Evolutionary conservation across 2,329 filamentous ascomycete species (phyloP), one percentile per base, ranked within the genome.

Genomic region (Diaporthe batatas): DNA sequence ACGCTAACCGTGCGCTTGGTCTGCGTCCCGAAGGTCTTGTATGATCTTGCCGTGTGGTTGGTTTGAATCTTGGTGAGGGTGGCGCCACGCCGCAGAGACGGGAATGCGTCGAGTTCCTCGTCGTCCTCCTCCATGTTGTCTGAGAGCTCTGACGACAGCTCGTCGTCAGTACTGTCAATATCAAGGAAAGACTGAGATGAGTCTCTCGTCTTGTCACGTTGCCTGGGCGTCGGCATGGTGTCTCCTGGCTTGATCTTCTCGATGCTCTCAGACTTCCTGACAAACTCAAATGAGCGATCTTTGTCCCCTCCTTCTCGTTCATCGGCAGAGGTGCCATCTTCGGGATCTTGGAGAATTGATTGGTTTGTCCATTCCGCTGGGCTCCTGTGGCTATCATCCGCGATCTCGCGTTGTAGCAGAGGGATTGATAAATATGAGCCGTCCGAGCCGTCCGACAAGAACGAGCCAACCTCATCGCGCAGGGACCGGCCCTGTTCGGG

Each of bases 381-480:
- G 72, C 82, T 82, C 75, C 84, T 85, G 10, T 78, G 81, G 1
- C 81, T 86, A 74, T 90, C 87, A 54, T 90, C 87, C 0, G 85
- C 86, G 39, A 87, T 79, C 3, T 88, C 93, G 65, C 93, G 89
- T 74, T 96, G 92, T 16, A 97, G 86, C 10, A 96, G 86, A 5
- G 94, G 94, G 44, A 92, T 91, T 0, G 93, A 95, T 51, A 90
- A 92, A 79, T 94, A 95, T 0, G 93, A 96, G 65, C 92, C 91
- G 36, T 90, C 88, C 0, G 94, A 95, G 71, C 88, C 89, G 18
- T 90, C 87, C 0, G 89, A 89, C 4, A 89, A 75, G 76, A 89
- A 86, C 0, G 88, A 89, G 51, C 79, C 82, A 2, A 82, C 80
- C 29, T 83, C 84, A 2, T 82, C 83, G 6, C 73, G 67, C 11